Conservation (phyloP, 148 eudicot genomes). For the Vaccinium macrocarpon region DNA sequence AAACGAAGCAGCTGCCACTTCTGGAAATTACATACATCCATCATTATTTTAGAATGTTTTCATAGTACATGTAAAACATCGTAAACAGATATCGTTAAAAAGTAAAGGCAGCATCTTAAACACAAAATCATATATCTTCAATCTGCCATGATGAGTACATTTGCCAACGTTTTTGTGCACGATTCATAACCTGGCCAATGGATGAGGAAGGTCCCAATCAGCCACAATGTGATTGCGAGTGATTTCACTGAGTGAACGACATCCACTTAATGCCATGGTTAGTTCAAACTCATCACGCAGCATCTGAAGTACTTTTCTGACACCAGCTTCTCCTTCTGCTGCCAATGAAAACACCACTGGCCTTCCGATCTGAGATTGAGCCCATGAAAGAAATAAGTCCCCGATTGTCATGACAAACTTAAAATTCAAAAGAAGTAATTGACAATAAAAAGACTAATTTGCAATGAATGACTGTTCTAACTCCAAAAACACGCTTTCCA, state of each 20-base stretch:
- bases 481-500: slow-evolving; percentile 37
- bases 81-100: slow-evolving; percentile 12
- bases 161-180: not conserved
- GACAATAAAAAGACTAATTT: no score
- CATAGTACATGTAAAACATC: not conserved
- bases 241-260: slow-evolving; percentile 74
- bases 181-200: slow-evolving; percentile 48
- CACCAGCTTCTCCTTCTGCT: slow-evolving; percentile 94
- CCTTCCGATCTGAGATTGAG: slow-evolving; percentile 67
- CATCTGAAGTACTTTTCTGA: slow-evolving; percentile 84
- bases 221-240: slow-evolving; percentile 69
- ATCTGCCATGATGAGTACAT: not conserved
- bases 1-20: not conserved
- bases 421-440: not conserved
- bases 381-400: not conserved
- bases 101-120: slow-evolving; percentile 22
- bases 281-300: slow-evolving; percentile 86
- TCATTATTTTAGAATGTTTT: not conserved
- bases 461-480: not conserved
- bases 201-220: slow-evolving; percentile 75
- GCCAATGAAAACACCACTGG: slow-evolving; percentile 87
- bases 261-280: slow-evolving; percentile 93
- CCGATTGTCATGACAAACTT: no score
- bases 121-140: not conserved
- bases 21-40: not conserved